Base-by-base conservation (phyloP, 2,329 filamentous ascomycete genomes). In the Didymella pinodella region DNA sequence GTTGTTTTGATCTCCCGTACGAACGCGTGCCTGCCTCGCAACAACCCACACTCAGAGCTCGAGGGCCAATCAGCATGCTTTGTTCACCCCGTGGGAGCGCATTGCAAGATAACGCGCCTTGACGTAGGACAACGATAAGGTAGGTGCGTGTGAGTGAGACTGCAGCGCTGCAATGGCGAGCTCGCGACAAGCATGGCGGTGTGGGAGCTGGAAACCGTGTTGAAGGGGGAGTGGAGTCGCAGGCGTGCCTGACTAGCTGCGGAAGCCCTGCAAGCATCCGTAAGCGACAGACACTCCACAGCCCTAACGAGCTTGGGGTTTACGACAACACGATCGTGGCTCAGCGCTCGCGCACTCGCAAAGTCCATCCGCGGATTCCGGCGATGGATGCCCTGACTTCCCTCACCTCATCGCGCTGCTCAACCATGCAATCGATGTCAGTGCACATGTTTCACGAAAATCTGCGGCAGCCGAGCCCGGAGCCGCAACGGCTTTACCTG, bases 61-160 rank as follows among this genome's bases (percentile, higher is more conserved):
- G 65, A 61, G 64, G 49, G 63, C 73, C 74, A 75, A 75, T 74
- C 62, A 69, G 46, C 12, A 26, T 43, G 32, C 48, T 29, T 36
- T 18, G 22, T 20, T 25, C 36, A 31, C 41, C 54, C 26, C 48
- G 48, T 57, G 57, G 48, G 36, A 50, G 54, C 43, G 51, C 40
- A 48, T 45, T 36, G 57, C 52, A 43, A 62, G 48, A 59, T 52
- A 54, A 62, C 25, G 32, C 55, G 43, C 29, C 29, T 49, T 20
- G 41, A 51, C 32, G 51, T 59, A 51, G 46, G 50, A 54, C 58
- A 57, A 29, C 43, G 56, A 54, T 54, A 51, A 54, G 50, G 50
- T 41, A 47, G 46, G 46, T 47, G 51, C 56, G 22, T 38, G 50
- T 46, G 45, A 59, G 51, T 59, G 56, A 59, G 54, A 59, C 56